Evolutionary conservation across 2,329 filamentous ascomycete genomes (phyloP).

Genomic region (Cucurbitaria berberidis): DNA sequence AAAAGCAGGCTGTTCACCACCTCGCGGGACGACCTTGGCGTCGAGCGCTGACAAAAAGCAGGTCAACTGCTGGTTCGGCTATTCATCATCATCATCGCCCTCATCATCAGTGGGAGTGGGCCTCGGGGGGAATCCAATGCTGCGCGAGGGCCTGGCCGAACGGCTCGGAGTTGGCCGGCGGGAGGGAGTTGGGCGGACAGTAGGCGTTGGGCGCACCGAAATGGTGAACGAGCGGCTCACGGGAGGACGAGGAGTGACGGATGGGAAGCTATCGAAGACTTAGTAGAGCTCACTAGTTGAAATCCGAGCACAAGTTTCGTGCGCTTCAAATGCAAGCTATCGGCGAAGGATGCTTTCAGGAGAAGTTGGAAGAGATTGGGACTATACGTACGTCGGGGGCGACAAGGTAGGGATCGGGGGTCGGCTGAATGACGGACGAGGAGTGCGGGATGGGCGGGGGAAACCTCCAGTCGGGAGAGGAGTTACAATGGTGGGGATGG

Average conservation of each 20-base stretch:
- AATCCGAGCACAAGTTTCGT: background rate
- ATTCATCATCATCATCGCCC: slow-evolving; percentile 12
- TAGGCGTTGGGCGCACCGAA: slow-evolving; percentile 15
- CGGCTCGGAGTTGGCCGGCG: background rate
- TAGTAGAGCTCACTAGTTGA: background rate
- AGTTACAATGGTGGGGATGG: background rate
- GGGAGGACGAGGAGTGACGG: background rate
- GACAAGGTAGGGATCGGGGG: background rate
- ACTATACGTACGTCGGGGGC: background rate
- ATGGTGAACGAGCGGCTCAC: slow-evolving; percentile 13
- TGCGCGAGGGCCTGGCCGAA: background rate
- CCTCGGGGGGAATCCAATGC: slow-evolving; percentile 2
- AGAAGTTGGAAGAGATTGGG: background rate
- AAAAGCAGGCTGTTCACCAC: background rate
- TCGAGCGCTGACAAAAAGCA: background rate
- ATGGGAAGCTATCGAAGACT: background rate
- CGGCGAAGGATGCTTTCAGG: background rate
- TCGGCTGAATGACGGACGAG: background rate
- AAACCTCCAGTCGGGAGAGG: background rate
- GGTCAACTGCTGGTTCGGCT: background rate
- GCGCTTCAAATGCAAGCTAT: background rate
- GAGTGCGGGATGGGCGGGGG: slow-evolving; percentile 5
- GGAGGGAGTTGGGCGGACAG: slow-evolving; percentile 3
- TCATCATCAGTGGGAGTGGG: slow-evolving; percentile 16
- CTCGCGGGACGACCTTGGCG: too few species aligned